Evolutionary conservation across 257 asterid genomes (phyloP), one percentile per base, ranked within the genome.

Genomic region (Rauvolfia tetraphylla): DNA sequence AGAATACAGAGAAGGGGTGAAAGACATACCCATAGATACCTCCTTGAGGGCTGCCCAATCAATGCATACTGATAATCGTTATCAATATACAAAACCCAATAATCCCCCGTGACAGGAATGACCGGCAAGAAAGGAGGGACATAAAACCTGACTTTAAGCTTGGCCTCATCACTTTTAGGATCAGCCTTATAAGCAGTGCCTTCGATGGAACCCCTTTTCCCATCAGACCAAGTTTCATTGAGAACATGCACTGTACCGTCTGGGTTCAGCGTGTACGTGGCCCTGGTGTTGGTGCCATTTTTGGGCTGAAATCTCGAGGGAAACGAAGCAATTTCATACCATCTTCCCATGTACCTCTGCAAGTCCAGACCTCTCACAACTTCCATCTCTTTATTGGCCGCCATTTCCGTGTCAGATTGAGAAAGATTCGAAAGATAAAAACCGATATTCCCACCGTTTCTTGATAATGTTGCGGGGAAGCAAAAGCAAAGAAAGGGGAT

Each of bases 271-370:
- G 83, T 86, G 78, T 95, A 92, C 0, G 96, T 95, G 0, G 98
- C 98, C 83, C 98, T 86, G 0, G 98, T 92, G 79, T 95, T 89
- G 4, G 18, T 82, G 4, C 97, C 93, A 38, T 67, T 76, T 54
- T 74, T 95, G 38, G 99, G 99, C 82, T 91, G 96, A 80, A 87
- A 87, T 8, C 79, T 38, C 1, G 95, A 88, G 17, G 96, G 99
- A 42, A 95, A 89, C 29, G 97, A 91, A 34, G 96, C 99, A 6
- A 95, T 86, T 76, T 95, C 98, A 53, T 92, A 92, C 99, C 99
- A 95, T 59, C 96, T 88, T 0, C 99, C 99, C 96, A 90, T 92
- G 78, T 95, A 95, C 74, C 78, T 89, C 77, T 89, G 82, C 8
- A 90, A 0, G 44, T 91, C 89, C 68, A 95, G 51, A 44, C 85